Percentiles rank a stretch among this genome's conserved stretches.
Evolutionary conservation across 306 rosid genomes (phyloP).

Genomic region (Citrullus colocynthis): DNA sequence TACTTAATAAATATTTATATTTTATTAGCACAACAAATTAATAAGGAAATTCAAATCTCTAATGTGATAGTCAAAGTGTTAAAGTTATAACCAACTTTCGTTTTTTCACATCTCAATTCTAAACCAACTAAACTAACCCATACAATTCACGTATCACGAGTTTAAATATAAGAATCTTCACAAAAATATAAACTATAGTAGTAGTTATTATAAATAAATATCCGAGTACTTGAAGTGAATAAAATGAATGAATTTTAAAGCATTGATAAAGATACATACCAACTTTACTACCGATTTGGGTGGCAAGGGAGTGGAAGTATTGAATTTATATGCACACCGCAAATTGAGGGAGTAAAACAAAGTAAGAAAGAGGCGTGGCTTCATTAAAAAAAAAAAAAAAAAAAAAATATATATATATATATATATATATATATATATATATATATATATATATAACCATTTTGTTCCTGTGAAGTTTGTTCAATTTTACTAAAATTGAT

Average conservation of each 20-base stretch:
- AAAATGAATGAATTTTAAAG: neutral
- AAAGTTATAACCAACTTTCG: no score
- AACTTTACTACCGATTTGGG: neutral
- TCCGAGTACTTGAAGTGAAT: neutral
- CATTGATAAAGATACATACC: neutral
- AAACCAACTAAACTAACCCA: neutral
- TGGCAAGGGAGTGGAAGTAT: neutral
- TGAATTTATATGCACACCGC: neutral
- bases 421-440: no score
- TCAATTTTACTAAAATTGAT: no score
- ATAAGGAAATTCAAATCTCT: no score
- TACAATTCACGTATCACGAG: no score
- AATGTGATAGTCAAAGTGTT: no score
- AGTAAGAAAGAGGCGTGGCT: neutral
- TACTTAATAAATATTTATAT: no score
- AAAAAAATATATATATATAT: no score
- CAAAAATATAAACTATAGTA: neutral
- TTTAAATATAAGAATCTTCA: no score
- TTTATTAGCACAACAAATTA: no score
- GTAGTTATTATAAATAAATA: neutral
- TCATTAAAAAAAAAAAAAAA: neutral
- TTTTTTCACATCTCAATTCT: neutral
- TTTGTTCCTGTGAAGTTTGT: no score
- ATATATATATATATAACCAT: no score
- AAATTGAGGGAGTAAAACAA: neutral